A percentile compares a stretch with the other conserved stretches of the same genome.
Conservation (phyloP, 257 asterid species). For the Solanum arcanum region DNA sequence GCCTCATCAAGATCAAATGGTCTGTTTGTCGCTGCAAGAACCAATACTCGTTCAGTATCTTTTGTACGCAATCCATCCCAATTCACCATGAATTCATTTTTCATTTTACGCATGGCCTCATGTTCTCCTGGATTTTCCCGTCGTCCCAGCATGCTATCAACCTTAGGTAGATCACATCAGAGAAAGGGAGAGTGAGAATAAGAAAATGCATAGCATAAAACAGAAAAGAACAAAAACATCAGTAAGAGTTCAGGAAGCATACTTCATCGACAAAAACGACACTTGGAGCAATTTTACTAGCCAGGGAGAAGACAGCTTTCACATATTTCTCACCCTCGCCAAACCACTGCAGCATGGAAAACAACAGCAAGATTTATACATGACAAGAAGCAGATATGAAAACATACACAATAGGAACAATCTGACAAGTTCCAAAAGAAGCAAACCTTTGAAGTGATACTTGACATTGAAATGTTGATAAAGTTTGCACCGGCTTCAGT, state of each 20-base stretch:
- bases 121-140: slow-evolving; percentile 93
- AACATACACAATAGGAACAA: background rate
- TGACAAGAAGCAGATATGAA: background rate
- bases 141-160: slow-evolving; percentile 93
- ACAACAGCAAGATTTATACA: background rate
- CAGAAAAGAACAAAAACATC: background rate
- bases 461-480: slow-evolving; percentile 87
- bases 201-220: background rate
- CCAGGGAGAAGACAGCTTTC: slow-evolving; percentile 80
- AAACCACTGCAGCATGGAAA: slow-evolving; percentile 50
- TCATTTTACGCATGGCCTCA: slow-evolving; percentile 96
- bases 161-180: slow-evolving; percentile 28
- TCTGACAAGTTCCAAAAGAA: background rate
- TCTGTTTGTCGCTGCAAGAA: slow-evolving; percentile 96
- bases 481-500: slow-evolving; percentile 95
- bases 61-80: slow-evolving; percentile 98
- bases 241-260: slow-evolving; percentile 8
- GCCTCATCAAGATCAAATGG: slow-evolving; percentile 98
- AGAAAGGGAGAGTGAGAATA: background rate
- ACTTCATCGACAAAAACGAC: slow-evolving; percentile 94
- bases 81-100: slow-evolving; percentile 94
- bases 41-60: slow-evolving; percentile 81
- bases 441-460: slow-evolving; percentile 76
- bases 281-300: slow-evolving; percentile 89
- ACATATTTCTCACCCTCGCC: slow-evolving; percentile 95